Base-by-base conservation (phyloP, 2,329 filamentous ascomycete genomes). In the Ophiostoma novo-ulmi region DNA sequence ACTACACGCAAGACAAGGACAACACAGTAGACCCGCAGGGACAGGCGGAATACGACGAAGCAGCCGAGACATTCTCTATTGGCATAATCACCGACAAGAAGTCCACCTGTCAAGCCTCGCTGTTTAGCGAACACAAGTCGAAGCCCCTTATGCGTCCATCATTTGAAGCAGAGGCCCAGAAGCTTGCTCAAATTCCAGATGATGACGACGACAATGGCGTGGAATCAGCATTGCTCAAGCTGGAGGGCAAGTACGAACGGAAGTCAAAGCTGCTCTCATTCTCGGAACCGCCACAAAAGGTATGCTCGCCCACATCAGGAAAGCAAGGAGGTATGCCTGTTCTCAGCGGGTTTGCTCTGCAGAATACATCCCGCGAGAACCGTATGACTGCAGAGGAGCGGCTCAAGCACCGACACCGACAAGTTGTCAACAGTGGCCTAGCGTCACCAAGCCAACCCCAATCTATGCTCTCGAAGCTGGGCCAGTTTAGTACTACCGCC, bases 221-320 rank as follows among this genome's bases (percentile, higher is more conserved):
- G 36, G 95, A 98, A 77, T 93, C 94, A n/a, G 92, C 95, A 0
- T 79, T 99, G 68, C 81, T 94, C 75, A 99, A 98, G 76, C 84
- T 99, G 0, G 95, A 99, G 81, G 95, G 95, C 11, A 94, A 88
- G 75, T 95, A 90, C 75, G 85, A 90, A 77, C 88, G 85, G 75
- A 87, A 79, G 75, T 73, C 78, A 0, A 78, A 78, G 38, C 81
- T 79, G 69, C 76, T 82, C 14, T 82, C 80, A 17, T 81, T 82
- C 13, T 20, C 52, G 0, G 70, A 70, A 11, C 61, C 69, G 1
- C 61, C 55, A 0, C 44, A 63, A 11, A 68, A 44, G 26, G 14
- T 68, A 17, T 44, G 61, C n/a, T 26, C 68, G 4, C 63, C 70
- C 0, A 14, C 55, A 2, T 31, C 64, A 2, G 67, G 14, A 5